A percentile compares a stretch with the other conserved stretches of the same genome.
phyloP scores from a whole-genome alignment of 2,329 filamentous ascomycete species.

The Rhynchosporium graminicola region DNA sequence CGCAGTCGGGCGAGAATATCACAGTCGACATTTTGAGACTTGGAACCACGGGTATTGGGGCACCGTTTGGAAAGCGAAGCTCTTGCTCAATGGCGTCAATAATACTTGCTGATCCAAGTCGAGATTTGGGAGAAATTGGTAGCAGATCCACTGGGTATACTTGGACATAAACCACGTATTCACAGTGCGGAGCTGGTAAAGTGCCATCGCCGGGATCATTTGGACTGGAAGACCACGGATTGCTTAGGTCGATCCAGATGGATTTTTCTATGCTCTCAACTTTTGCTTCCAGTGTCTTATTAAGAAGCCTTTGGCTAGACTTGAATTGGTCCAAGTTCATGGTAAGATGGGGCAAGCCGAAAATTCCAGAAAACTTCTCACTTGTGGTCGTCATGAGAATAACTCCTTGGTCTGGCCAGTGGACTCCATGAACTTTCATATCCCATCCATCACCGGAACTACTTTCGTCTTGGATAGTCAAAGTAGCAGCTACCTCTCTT shows the following conservation, averaged over 20 bases:
- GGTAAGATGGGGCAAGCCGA: slow-evolving; percentile 81
- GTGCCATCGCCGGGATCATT: slow-evolving; percentile 60
- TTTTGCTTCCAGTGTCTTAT: slow-evolving; percentile 67
- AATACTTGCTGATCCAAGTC: slow-evolving; percentile 40
- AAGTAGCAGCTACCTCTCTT: slow-evolving; percentile 67
- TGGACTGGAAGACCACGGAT: slow-evolving; percentile 76
- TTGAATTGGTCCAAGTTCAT: slow-evolving; percentile 56
- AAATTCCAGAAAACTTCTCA: slow-evolving; percentile 91
- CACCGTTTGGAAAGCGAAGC: slow-evolving; percentile 61
- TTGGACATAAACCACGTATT: slow-evolving; percentile 85
- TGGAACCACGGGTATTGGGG: slow-evolving; percentile 54
- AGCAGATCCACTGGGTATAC: slow-evolving; percentile 49
- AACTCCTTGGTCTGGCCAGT: slow-evolving; percentile 79
- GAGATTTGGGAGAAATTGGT: slow-evolving; percentile 37
- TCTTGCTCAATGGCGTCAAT: slow-evolving; percentile 62
- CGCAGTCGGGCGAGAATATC: slow-evolving; percentile 68
- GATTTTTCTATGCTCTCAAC: slow-evolving; percentile 65
- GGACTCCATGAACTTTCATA: slow-evolving; percentile 78
- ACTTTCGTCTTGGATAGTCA: slow-evolving; percentile 72
- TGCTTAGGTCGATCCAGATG: slow-evolving; percentile 56
- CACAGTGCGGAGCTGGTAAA: slow-evolving; percentile 74
- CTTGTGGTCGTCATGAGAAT: slow-evolving; percentile 86
- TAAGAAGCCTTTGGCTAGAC: slow-evolving; percentile 65
- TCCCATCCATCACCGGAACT: slow-evolving; percentile 75
- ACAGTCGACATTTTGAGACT: slow-evolving; percentile 62